Evolutionary conservation across 2,329 filamentous ascomycete genomes (phyloP), one percentile per base, ranked within the genome.

Genomic region (Phialophora macrospora): DNA sequence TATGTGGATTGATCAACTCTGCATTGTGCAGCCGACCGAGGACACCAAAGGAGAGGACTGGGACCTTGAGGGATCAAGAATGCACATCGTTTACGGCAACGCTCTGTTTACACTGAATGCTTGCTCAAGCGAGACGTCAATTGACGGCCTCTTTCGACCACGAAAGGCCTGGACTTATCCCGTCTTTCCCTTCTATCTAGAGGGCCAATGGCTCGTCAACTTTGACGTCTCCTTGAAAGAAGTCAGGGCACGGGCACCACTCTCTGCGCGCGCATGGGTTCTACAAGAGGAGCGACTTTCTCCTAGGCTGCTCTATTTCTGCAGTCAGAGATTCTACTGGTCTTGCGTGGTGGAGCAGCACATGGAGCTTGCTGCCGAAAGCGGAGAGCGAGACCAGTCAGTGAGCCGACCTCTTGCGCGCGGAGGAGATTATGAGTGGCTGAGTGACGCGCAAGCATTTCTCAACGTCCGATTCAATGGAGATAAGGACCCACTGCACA

Each of bases 261-360:
- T 60, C 24, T 60, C 57, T 8, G 8, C 28, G 22, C 57, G 57
- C 2, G 57, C 41, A 38, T 60, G 57, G 57, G 46, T 48, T 49
- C n/a, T 60, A 8, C 57, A 60, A 51, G 57, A 60, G 44, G 57
- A 60, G 24, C 57, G 57, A 22, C 57, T 60, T 6, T 60, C 57
- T 14, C 57, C 57, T 17, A 20, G 57, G 8, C n/a, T 60, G 1
- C 17, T 60, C 6, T 60, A 60, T 44, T 34, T 49, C 57, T 60
- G 57, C n/a, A 26, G 57, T 26, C 57, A 60, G 44, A 60, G 57
- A 26, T 46, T 60, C 57, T 60, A 60, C 57, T 60, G 57, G 57
- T 60, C 57, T 20, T 60, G 57, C 28, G 44, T 24, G 3, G 57
- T 28, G 41, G 46, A 60, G 28, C 57, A 60, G 28, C 14, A 51